A percentile compares a stretch with the other conserved stretches of the same genome.
Evolutionary conservation across 345 rosid species (phyloP).

Genomic region (Citrus unshiu): DNA sequence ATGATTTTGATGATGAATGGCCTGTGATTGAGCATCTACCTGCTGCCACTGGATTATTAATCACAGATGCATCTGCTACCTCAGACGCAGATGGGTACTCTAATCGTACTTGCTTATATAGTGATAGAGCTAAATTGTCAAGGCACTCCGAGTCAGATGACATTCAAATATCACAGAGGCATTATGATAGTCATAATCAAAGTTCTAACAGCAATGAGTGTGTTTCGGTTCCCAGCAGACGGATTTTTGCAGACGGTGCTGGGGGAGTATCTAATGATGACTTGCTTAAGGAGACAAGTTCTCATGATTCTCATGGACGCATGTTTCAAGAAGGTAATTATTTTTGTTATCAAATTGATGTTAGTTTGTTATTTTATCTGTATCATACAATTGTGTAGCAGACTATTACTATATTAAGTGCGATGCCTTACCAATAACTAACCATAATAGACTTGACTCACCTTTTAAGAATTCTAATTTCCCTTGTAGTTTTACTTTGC

Average conservation of each 20-base stretch:
- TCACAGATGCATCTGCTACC: conserved; percentile 6
- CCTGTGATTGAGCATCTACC: conserved; percentile 20
- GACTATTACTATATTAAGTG: neutral
- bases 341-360: conserved; percentile 4
- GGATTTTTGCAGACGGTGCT: conserved; percentile 7
- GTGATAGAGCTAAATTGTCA: conserved; percentile 10
- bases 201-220: neutral
- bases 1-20: conserved; percentile 24
- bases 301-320: conserved; percentile 4
- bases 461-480: neutral
- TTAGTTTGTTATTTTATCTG: neutral
- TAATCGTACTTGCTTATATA: neutral
- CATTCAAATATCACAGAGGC: conserved; percentile 12
- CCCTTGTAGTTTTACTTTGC: neutral
- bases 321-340: conserved; percentile 25
- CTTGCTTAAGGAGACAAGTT: conserved; percentile 3
- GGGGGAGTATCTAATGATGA: conserved; percentile 20
- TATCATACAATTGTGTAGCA: neutral
- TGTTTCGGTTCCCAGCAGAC: conserved; percentile 18
- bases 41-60: conserved; percentile 15
- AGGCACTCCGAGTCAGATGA: conserved; percentile 17
- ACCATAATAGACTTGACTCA: neutral
- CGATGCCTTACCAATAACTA: neutral
- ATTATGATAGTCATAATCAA: conserved; percentile 10
- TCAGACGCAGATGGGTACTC: conserved; percentile 5